Percentiles rank a stretch among this genome's conserved stretches.
phyloP scores from a whole-genome alignment of 1,284 basidiomycete genomes.

The Exsudoporus floridanus region DNA sequence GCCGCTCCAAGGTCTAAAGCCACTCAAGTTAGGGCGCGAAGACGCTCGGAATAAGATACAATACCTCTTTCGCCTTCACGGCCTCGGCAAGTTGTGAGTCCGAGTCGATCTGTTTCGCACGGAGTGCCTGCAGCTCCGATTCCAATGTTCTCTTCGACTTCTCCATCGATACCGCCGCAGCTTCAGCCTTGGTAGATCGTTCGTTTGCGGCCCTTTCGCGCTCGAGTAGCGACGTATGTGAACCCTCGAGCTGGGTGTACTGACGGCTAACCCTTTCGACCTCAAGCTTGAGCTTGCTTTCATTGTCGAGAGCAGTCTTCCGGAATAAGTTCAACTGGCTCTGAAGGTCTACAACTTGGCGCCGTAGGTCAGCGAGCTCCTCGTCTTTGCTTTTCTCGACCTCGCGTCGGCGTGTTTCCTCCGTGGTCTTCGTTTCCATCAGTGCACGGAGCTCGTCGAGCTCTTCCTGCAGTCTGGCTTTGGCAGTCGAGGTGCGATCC shows the following conservation, averaged over 20 bases:
- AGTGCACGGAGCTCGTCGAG: conserved; percentile 82
- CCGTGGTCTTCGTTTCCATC: conserved; percentile 83
- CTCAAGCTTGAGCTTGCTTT: conserved; percentile 70
- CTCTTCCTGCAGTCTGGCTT: conserved; percentile 73
- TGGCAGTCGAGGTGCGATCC: conserved; percentile 50
- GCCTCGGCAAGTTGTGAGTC: conserved; percentile 68
- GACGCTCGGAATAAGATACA: conserved; percentile 13
- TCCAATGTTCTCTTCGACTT: conserved; percentile 70
- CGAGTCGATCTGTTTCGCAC: conserved; percentile 69
- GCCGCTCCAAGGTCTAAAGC: conserved; percentile 59
- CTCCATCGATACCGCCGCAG: conserved; percentile 61
- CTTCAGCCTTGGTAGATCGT: conserved; percentile 53
- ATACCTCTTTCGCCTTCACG: conserved; percentile 70
- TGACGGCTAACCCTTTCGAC: conserved; percentile 61
- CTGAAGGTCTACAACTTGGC: conserved; percentile 60
- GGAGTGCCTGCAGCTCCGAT: conserved; percentile 71
- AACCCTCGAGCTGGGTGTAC: conserved; percentile 53
- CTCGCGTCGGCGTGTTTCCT: conserved; percentile 82
- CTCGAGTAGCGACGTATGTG: conserved; percentile 64
- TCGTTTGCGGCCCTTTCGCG: conserved; percentile 54
- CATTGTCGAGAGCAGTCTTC: conserved; percentile 55
- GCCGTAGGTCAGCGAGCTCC: conserved; percentile 77
- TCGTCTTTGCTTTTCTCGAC: conserved; percentile 86
- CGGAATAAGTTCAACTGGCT: conserved; percentile 61
- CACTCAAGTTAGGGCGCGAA: conserved; percentile 2